Base-by-base conservation (phyloP, 176 grass and related monocot genomes). In the Aechmea fasciata region DNA sequence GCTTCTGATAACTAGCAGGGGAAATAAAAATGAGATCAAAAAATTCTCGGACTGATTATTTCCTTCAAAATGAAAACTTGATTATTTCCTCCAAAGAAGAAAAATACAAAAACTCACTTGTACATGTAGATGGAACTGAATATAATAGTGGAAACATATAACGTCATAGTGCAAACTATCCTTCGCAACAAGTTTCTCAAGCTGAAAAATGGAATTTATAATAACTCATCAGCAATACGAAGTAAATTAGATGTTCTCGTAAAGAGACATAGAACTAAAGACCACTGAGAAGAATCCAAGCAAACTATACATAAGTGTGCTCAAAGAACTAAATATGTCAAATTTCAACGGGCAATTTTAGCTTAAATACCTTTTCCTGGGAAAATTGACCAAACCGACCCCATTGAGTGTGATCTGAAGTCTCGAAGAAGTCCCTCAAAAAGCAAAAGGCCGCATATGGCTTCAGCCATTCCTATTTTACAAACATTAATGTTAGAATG, bases 391-490 rank as follows among this genome's bases (percentile, higher is more conserved):
- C 83, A 82, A 90, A 99, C 2, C 82, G 74, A 33, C 94, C 90
- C 94, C 94, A 99, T 68, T 93, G 94, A 49, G 85, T 93, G 75
- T 92, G 94, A 66, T 99, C 94, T 64, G 94, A 99, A 57, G 90
- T 99, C 71, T 93, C 94, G 24, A 99, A 99, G 71, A 99, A 99
- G 79, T 99, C 94, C 51, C 87, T 81, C 67, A 99, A 70, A 83
- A 90, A 93, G 79, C 94, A 93, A 90, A 93, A 99, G 68, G 94
- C 90, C 65, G 87, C 94, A 88, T 99, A 99, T 77, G 90, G 94
- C 76, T 99, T 99, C 84, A 99, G 76, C 94, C 94, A 99, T 83
- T 84, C 90, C 94, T 99, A 83, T 83, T 89, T 18, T 52, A 61
- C 55, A 61, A 61, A 61, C 55, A 61, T 18, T 19, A 18, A 41